Percentiles rank a stretch among this genome's conserved stretches.
phyloP scores from a whole-genome alignment of 75 land plant species.

The Sequoiadendron giganteum region DNA sequence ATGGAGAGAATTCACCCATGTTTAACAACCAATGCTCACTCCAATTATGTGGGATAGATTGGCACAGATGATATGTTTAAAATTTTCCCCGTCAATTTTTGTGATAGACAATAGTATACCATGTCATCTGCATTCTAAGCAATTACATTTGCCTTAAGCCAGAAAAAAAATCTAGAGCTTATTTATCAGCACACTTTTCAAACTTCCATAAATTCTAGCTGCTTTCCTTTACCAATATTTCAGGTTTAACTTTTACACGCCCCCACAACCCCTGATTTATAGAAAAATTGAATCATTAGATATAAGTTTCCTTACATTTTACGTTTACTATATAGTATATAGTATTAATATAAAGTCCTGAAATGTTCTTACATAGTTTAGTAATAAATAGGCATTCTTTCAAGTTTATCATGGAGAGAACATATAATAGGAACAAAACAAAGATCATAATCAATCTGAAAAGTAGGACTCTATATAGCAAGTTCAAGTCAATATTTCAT shows the following conservation, averaged over 20 bases:
- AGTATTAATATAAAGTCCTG: neutral
- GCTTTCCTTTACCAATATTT: neutral
- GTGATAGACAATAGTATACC: neutral
- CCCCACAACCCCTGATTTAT: neutral
- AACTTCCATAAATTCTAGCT: neutral
- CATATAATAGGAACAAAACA: neutral
- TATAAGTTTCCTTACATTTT: neutral
- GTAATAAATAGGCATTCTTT: neutral
- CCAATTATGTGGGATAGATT: neutral
- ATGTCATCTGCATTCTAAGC: neutral
- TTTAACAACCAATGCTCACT: neutral
- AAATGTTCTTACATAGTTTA: neutral
- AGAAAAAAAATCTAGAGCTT: neutral
- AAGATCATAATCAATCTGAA: neutral
- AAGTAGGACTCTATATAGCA: neutral
- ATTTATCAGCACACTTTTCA: neutral
- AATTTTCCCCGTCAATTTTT: neutral
- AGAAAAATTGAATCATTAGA: neutral
- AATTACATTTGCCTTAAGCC: neutral
- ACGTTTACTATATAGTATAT: neutral
- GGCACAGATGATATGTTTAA: neutral
- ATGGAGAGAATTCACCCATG: neutral
- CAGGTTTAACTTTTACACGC: neutral
- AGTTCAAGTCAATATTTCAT: neutral
- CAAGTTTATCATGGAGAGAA: neutral